These are phyloP conservation scores for Aspergillus taichungensis DNA, from an alignment of 495 filamentous ascomycete genomes.

Conservation along the genomic window DNA sequence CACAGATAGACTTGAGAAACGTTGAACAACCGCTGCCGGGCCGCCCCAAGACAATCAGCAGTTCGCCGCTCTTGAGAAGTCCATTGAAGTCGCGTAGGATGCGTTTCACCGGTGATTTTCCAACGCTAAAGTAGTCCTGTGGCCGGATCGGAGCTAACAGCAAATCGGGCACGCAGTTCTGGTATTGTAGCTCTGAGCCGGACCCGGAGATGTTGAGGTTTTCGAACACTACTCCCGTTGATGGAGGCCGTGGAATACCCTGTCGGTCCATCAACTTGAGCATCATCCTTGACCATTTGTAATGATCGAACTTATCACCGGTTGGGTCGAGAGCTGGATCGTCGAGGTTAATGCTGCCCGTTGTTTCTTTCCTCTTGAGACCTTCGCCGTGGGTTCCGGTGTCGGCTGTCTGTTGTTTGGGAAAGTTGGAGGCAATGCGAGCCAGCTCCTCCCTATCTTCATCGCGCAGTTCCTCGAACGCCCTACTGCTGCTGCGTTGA, in stretches of 20 bases:
- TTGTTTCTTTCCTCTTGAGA: conserved; percentile 34
- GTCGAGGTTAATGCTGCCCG: conserved; percentile 32
- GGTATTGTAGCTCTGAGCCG: conserved; percentile 45
- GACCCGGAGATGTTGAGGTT: conserved; percentile 48
- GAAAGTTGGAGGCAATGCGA: conserved; percentile 31
- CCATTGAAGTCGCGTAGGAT: conserved; percentile 37
- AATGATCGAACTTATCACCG: conserved; percentile 46
- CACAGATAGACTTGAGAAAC: conserved; percentile 32
- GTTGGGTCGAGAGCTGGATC: conserved; percentile 50
- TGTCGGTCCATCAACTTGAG: conserved; percentile 34
- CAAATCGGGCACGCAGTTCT: conserved; percentile 45
- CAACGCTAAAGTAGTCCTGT: conserved; percentile 33
- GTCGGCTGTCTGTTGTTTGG: conserved; percentile 18
- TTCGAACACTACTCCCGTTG: conserved; percentile 39
- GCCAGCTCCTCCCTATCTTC: conserved; percentile 28
- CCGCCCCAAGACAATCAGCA: conserved; percentile 35
- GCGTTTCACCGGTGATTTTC: conserved; percentile 24
- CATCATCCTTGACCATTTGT: conserved; percentile 48
- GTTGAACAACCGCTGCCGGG: conserved; percentile 39
- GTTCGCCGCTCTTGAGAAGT: conserved; percentile 28
- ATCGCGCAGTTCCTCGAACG: conserved; percentile 28
- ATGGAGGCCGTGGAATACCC: conserved; percentile 28
- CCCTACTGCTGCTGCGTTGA: conserved; percentile 12
- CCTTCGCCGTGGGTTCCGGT: conserved; percentile 15
- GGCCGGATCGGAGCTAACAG: conserved; percentile 40